phyloP scores from a whole-genome alignment of 2,329 filamentous ascomycete genomes.

The Aspergillus eucalypticola region DNA sequence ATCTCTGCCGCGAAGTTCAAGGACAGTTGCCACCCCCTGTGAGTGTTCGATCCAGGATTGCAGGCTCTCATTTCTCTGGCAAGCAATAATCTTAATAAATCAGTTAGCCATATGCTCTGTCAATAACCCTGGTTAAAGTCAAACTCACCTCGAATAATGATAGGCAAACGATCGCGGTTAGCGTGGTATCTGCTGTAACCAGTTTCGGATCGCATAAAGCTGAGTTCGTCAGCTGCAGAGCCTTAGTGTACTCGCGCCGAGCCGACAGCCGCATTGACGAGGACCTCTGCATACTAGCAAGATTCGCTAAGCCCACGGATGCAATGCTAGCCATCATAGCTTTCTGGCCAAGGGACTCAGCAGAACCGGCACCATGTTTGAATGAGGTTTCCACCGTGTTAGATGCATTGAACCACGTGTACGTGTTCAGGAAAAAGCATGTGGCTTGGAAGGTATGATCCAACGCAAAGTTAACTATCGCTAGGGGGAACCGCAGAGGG shows the following conservation, averaged over 20 bases:
- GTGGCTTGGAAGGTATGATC: conserved; percentile 5
- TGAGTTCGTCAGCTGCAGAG: conserved; percentile 1
- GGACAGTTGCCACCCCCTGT: not conserved
- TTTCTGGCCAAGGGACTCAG: not conserved
- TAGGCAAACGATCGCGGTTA: conserved; percentile 1
- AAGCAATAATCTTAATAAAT: not conserved
- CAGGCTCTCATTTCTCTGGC: not conserved
- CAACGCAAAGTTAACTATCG: conserved; percentile 3
- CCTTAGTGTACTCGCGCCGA: conserved; percentile 1
- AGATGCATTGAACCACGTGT: not conserved
- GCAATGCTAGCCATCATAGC: conserved; percentile 7
- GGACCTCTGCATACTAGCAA: not conserved
- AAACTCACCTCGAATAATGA: conserved; percentile 2
- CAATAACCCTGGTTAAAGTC: no score
- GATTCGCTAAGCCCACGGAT: conserved; percentile 3
- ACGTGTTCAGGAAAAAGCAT: conserved; percentile 1
- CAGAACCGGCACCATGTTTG: not conserved
- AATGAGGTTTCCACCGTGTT: not conserved
- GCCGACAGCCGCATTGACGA: not conserved
- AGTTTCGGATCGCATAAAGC: not conserved
- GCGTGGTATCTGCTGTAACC: conserved; percentile 3
- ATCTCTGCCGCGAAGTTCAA: conserved; percentile 3
- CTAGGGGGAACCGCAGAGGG: not conserved
- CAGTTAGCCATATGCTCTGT: not conserved
- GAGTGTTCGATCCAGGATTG: conserved; percentile 2